Evolutionary conservation across 1,284 basidiomycete genomes (phyloP).

Genomic region (Phaffia rhodozyma): DNA sequence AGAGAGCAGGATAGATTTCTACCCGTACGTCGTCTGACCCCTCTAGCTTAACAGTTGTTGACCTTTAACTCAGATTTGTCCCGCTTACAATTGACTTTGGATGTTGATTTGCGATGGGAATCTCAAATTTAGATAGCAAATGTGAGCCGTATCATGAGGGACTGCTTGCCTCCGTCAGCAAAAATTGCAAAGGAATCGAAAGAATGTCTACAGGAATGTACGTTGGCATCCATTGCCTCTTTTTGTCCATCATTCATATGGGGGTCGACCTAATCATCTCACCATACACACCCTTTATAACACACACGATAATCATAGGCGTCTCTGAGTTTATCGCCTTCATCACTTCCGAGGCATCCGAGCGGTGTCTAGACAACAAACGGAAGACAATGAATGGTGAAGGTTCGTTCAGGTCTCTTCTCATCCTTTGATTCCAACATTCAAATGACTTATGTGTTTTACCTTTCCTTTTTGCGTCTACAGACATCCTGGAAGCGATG

Average conservation of each 20-base stretch:
- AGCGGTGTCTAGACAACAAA: slow-evolving; percentile 78
- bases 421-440: background rate
- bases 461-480: too few species aligned
- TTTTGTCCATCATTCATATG: too few species aligned
- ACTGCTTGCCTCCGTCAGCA: slow-evolving; percentile 72
- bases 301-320: slow-evolving; percentile 19
- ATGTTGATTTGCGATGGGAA: slow-evolving; percentile 12
- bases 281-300: too few species aligned
- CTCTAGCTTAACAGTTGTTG: background rate
- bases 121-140: slow-evolving; percentile 66
- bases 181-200: slow-evolving; percentile 96
- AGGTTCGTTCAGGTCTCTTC: slow-evolving; percentile 21
- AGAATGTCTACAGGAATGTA: slow-evolving; percentile 86
- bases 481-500: slow-evolving; percentile 83
- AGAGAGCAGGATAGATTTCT: slow-evolving; percentile 83
- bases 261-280: too few species aligned
- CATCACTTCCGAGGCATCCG: slow-evolving; percentile 80
- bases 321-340: slow-evolving; percentile 94
- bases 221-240: too few species aligned
- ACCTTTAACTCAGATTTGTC: background rate
- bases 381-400: slow-evolving; percentile 76
- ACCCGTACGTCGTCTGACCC: slow-evolving; percentile 47
- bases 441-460: background rate
- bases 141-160: slow-evolving; percentile 89
- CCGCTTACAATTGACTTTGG: background rate